phyloP scores from a whole-genome alignment of 805 yeast species.

The Kregervanrija fluxuum region DNA sequence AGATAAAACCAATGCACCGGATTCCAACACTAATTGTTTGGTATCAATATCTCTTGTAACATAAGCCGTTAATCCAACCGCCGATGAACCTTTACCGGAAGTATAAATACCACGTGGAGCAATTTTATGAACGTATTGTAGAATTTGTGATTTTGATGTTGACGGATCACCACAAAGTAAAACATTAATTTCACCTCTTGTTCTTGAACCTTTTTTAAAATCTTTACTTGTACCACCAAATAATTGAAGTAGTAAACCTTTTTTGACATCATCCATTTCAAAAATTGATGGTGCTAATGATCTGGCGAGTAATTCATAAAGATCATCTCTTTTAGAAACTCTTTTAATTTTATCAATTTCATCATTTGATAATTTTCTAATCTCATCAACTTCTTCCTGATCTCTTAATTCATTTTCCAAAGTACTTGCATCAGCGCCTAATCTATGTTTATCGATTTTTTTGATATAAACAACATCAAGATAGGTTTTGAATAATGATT shows the following conservation, averaged over 20 bases:
- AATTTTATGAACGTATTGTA: conserved; percentile 93
- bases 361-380: conserved; percentile 57
- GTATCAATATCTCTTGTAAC: conserved; percentile 93
- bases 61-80: conserved; percentile 97
- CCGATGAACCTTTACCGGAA: conserved; percentile 98
- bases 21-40: conserved; percentile 84
- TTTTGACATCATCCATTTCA: conserved; percentile 94
- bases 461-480: conserved; percentile 90
- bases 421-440: conserved; percentile 76
- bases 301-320: conserved; percentile 79
- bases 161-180: conserved; percentile 97
- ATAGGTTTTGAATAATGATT: conserved; percentile 83
- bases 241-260: conserved; percentile 85
- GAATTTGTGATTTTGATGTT: conserved; percentile 89
- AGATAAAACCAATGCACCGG: conserved; percentile 92
- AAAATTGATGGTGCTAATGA: conserved; percentile 96
- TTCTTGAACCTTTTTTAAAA: conserved; percentile 84
- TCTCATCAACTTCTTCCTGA: conserved; percentile 69
- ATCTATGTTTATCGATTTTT: conserved; percentile 72
- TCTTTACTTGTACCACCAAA: conserved; percentile 94
- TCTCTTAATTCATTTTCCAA: conserved; percentile 50
- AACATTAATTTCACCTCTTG: conserved; percentile 92
- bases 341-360: conserved; percentile 61
- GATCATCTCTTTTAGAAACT: conserved; percentile 61
- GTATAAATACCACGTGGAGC: conserved; percentile 98